Evolutionary conservation across 768 basidiomycete species (phyloP).

Genomic region (Agaricus subrufescens): DNA sequence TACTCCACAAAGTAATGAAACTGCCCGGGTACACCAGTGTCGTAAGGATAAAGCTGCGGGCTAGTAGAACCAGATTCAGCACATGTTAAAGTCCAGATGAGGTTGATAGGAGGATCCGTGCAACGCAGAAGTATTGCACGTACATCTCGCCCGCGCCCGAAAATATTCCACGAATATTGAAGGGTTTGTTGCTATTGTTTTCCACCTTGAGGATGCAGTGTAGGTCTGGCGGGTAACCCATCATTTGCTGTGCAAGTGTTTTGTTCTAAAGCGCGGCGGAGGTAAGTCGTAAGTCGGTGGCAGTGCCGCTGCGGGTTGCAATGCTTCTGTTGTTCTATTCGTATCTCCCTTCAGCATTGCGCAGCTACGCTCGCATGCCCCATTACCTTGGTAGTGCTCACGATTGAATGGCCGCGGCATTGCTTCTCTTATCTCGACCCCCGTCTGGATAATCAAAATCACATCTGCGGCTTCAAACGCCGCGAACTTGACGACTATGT

Average conservation of each 20-base stretch:
- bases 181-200: constrained; percentile 12
- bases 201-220: constrained; percentile 22
- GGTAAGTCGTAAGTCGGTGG: not conserved
- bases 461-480: too few relatives aligned
- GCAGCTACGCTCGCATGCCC: too few relatives aligned
- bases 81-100: not conserved
- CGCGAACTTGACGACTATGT: too few relatives aligned
- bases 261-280: not conserved
- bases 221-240: not conserved
- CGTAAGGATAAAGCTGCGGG: constrained; percentile 13
- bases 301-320: not conserved
- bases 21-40: constrained; percentile 7
- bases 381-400: too few relatives aligned
- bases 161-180: constrained; percentile 16
- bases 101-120: not conserved
- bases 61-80: constrained; percentile 7
- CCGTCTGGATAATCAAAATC: too few relatives aligned
- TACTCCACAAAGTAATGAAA: constrained; percentile 20
- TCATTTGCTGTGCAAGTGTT: not conserved
- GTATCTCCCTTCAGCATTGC: too few relatives aligned
- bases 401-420: too few relatives aligned
- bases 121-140: constrained; percentile 2
- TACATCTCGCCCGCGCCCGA: constrained; percentile 20
- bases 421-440: too few relatives aligned
- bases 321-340: too few relatives aligned